Conservation (phyloP, 805 yeast species). For the Metschnikowia cubensis region DNA sequence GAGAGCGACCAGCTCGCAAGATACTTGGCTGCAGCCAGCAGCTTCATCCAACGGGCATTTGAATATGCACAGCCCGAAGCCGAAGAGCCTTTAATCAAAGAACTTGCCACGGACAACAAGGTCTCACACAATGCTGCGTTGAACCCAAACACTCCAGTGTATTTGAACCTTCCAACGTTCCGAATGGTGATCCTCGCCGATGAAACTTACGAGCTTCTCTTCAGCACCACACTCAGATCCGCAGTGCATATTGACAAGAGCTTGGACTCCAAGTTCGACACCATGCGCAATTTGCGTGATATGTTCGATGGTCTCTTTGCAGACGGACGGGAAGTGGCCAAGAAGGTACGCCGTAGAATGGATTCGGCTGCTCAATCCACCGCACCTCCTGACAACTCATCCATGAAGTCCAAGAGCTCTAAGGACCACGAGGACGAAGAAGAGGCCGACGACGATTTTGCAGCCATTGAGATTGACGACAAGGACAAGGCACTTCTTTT, state of each 20-base stretch:
- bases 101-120: constrained; percentile 32
- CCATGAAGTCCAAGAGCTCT: constrained; percentile 16
- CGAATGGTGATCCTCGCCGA: constrained; percentile 93
- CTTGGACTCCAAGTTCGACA: constrained; percentile 42
- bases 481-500: constrained; percentile 46
- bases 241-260: constrained; percentile 64
- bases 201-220: constrained; percentile 85
- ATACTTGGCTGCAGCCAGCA: constrained; percentile 82
- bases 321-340: constrained; percentile 90
- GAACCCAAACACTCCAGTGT: constrained; percentile 74
- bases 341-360: constrained; percentile 82
- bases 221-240: constrained; percentile 61
- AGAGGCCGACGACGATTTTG: constrained; percentile 44
- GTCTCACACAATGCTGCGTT: constrained; percentile 72
- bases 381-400: constrained; percentile 17
- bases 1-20: constrained; percentile 68
- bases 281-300: constrained; percentile 64
- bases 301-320: constrained; percentile 89
- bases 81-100: constrained; percentile 33
- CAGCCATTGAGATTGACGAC: constrained; percentile 36
- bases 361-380: constrained; percentile 56
- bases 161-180: constrained; percentile 78
- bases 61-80: constrained; percentile 80
- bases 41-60: constrained; percentile 80
- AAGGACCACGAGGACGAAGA: constrained; percentile 37